Conservation (phyloP, 2,329 filamentous ascomycete species). For the Talaromyces pinophilus region DNA sequence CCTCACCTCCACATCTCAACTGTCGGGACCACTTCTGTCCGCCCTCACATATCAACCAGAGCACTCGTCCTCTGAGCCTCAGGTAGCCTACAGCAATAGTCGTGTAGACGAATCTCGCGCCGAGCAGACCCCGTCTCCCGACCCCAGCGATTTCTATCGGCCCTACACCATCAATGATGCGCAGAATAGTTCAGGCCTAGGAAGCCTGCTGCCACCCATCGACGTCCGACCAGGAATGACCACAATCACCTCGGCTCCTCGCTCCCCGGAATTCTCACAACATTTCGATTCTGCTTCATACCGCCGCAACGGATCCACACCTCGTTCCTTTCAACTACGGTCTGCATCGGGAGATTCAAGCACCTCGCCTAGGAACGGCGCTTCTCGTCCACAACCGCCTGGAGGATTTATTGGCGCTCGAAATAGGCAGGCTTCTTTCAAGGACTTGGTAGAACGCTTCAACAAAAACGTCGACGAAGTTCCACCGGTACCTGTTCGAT, state of each 20-base stretch:
- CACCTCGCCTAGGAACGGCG: conserved; percentile 25
- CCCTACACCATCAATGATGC: conserved; percentile 40
- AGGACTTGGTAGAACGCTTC: conserved; percentile 77
- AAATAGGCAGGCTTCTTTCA: conserved; percentile 67
- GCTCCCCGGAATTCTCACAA: conserved; percentile 22
- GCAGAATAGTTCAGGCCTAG: conserved; percentile 32
- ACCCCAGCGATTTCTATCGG: conserved; percentile 57
- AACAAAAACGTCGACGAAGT: conserved; percentile 61
- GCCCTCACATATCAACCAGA: conserved; percentile 33
- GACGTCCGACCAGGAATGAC: conserved; percentile 29
- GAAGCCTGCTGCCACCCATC: conserved; percentile 25
- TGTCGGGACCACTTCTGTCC: conserved; percentile 28
- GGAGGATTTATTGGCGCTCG: conserved; percentile 27
- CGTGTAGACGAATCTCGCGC: conserved; percentile 25
- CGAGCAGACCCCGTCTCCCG: conserved; percentile 36
- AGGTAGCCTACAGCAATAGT: neutral
- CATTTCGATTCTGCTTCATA: conserved; percentile 31
- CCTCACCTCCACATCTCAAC: conserved; percentile 32
- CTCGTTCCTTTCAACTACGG: conserved; percentile 32
- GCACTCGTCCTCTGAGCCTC: conserved; percentile 3
- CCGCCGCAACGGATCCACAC: conserved; percentile 25
- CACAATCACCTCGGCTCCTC: conserved; percentile 25
- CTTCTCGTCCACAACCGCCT: conserved; percentile 26
- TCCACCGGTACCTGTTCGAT: conserved; percentile 43
- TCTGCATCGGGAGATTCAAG: conserved; percentile 37